Evolutionary conservation across 768 basidiomycete genomes (phyloP).

Genomic region (Trametes maxima): DNA sequence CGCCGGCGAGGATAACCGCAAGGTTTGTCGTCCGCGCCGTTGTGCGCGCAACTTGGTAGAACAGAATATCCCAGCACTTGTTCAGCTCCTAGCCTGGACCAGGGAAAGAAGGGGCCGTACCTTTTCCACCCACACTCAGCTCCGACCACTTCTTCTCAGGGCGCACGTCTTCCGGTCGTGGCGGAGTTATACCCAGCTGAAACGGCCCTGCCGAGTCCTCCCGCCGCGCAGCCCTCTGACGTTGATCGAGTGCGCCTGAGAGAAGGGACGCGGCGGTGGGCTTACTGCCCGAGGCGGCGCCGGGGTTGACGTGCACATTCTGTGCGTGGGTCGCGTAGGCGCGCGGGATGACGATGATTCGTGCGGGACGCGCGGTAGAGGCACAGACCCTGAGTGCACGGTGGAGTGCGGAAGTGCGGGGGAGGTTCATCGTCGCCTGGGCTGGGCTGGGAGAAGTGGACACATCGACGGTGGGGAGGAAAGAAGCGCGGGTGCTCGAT

Average conservation of each 20-base stretch:
- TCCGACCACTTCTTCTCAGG: constrained; percentile 79
- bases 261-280: constrained; percentile 48
- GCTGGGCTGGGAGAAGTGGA: not conserved
- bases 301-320: constrained; percentile 10
- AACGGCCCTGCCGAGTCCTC: constrained; percentile 78
- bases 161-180: constrained; percentile 52
- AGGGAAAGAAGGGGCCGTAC: constrained; percentile 40
- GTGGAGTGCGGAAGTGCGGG: constrained; percentile 11
- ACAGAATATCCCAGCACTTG: not conserved
- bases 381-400: constrained; percentile 8
- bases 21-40: constrained; percentile 55
- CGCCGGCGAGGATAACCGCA: constrained; percentile 69
- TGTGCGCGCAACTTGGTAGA: constrained; percentile 48
- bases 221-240: constrained; percentile 41
- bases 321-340: constrained; percentile 49
- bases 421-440: constrained; percentile 16
- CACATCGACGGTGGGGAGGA: not conserved
- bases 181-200: constrained; percentile 66
- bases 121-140: constrained; percentile 74
- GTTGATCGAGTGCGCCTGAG: constrained; percentile 66
- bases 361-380: not conserved
- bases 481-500: not conserved
- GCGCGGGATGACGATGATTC: constrained; percentile 2
- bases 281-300: constrained; percentile 6
- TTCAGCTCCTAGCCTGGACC: not conserved